These are phyloP conservation scores for Mycena polygramma DNA, from an alignment of 768 basidiomycete species.

Conservation along the genomic window DNA sequence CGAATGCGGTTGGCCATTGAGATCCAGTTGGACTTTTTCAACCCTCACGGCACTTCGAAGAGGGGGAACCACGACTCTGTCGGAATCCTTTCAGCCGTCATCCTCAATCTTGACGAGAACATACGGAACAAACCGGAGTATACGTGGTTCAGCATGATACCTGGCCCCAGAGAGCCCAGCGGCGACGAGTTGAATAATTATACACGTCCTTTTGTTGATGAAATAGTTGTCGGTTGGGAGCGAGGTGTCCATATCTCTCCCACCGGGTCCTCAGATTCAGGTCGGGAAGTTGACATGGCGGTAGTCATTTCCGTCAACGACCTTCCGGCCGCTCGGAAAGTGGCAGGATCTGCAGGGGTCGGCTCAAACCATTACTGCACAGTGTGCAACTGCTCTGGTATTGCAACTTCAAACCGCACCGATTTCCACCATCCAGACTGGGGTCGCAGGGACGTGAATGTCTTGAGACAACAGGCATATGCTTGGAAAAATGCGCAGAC, in stretches of 20 bases:
- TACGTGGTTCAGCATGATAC: conserved; percentile 47
- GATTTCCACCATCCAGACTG: conserved; percentile 33
- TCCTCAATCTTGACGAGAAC: conserved; percentile 46
- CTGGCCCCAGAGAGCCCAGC: conserved; percentile 43
- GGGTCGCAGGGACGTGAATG: conserved; percentile 27
- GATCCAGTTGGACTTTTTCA: conserved; percentile 47
- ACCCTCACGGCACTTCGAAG: conserved; percentile 42
- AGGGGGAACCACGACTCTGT: conserved; percentile 39
- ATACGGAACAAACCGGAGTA: conserved; percentile 47
- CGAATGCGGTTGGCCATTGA: conserved; percentile 40
- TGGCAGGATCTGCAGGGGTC: conserved; percentile 39
- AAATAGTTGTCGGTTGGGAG: conserved; percentile 38
- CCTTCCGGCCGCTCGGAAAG: conserved; percentile 44
- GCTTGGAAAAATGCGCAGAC: conserved; percentile 28
- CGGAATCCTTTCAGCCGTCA: conserved; percentile 46
- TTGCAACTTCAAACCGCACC: conserved; percentile 26
- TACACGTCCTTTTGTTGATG: conserved; percentile 44
- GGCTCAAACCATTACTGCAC: conserved; percentile 44
- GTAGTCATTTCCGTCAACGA: conserved; percentile 43
- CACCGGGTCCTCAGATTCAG: conserved; percentile 20
- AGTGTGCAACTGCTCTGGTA: conserved; percentile 41
- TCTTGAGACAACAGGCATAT: conserved; percentile 31
- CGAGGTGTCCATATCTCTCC: conserved; percentile 29
- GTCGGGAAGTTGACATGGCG: conserved; percentile 16
- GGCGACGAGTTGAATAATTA: conserved; percentile 43